phyloP scores from a whole-genome alignment of 768 basidiomycete genomes.

The Boletus barrowsii region DNA sequence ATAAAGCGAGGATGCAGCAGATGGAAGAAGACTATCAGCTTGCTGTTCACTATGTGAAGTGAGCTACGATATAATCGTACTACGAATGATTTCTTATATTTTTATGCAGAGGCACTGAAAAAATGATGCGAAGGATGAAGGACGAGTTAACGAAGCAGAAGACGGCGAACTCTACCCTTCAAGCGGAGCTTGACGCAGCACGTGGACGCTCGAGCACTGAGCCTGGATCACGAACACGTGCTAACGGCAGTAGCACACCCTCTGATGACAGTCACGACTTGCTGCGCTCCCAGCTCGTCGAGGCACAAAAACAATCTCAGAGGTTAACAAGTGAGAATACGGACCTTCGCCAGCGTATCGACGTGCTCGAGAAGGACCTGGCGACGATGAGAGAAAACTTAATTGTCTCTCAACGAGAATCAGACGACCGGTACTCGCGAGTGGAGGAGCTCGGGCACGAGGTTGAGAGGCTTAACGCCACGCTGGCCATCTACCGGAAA shows the following conservation, averaged over 20 bases:
- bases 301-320: slow-evolving; percentile 74
- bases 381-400: slow-evolving; percentile 67
- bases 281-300: slow-evolving; percentile 68
- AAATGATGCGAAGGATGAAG: slow-evolving; percentile 95
- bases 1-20: slow-evolving; percentile 78
- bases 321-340: slow-evolving; percentile 71
- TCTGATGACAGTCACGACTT: slow-evolving; percentile 68
- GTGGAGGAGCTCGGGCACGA: slow-evolving; percentile 81
- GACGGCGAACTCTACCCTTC: slow-evolving; percentile 70
- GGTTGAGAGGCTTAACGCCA: slow-evolving; percentile 70
- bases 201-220: slow-evolving; percentile 60
- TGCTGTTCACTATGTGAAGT: slow-evolving; percentile 98
- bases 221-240: slow-evolving; percentile 45
- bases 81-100: slow-evolving; percentile 14
- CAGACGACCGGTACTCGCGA: slow-evolving; percentile 71
- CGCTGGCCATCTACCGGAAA: slow-evolving; percentile 69
- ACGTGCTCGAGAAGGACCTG: slow-evolving; percentile 72
- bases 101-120: slow-evolving; percentile 81
- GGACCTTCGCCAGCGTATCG: slow-evolving; percentile 70
- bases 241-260: slow-evolving; percentile 79
- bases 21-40: slow-evolving; percentile 95
- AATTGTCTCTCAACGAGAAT: slow-evolving; percentile 69
- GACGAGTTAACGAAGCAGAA: slow-evolving; percentile 94
- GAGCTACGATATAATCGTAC: slow-evolving; percentile 34
- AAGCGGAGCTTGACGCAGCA: slow-evolving; percentile 74